Evolutionary conservation across 2,329 filamentous ascomycete genomes (phyloP), one percentile per base, ranked within the genome.

Genomic region (Karstenula rhodostoma): DNA sequence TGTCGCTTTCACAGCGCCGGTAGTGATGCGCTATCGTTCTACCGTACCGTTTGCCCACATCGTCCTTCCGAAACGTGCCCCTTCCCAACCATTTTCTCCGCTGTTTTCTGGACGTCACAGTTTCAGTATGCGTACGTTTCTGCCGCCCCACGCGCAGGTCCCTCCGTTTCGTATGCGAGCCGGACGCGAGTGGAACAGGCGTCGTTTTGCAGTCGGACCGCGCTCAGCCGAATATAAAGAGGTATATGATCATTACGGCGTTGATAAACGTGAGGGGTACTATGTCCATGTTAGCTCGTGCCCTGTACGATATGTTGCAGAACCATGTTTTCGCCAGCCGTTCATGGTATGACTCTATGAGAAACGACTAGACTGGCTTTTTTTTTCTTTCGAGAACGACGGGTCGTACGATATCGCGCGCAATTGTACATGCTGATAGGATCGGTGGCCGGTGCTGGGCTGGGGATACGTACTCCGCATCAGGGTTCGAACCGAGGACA

Each of bases 401-500:
- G 19, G n/a, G 19, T 22, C 19, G 19, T 44, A 19, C 42, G 3
- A 23, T 10, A 44, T 7, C 9, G 42, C 19, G 23, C 27, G 7
- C 33, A 6, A 12, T 35, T 52, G 7, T 9, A 22, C 19, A 17
- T 40, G 29, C n/a, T 19, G 19, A 25, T 56, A 17, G 10, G 40
- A 12, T 12, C n/a, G n/a, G 33, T 22, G 44, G 43, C 9, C 49
- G 37, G n/a, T 29, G 44, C 48, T 22, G 19, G 17, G 29, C 40
- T 33, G 62, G 33, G 42, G 47, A 37, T 52, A 87, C 89, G 61
- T 86, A 97, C 94, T 93, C 82, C 94, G 87, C 92, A 96, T 96
- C 57, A 98, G 83, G 59, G 92, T 97, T 78, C 94, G 86, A 69
- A 97, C 90, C 73, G 92, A 95, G 37, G 92, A 91, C 67, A 98